Base-by-base conservation (phyloP, 352 stramenopile genomes). In the Globisporangium splendens region DNA sequence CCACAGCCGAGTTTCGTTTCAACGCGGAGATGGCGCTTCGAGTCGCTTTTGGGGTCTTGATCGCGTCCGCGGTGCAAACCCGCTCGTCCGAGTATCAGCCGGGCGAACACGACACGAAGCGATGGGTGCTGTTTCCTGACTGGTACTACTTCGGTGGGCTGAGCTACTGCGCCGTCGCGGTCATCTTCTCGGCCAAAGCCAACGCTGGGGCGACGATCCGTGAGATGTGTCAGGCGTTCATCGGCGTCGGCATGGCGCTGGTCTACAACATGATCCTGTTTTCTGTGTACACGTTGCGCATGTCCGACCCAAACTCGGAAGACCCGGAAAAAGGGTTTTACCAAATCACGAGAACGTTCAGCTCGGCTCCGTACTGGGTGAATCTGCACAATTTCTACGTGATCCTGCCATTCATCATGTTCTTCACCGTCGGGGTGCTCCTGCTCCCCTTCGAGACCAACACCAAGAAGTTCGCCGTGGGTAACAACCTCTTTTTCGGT, bases 241-340 rank as follows among this genome's bases (percentile, higher is more conserved):
- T 68, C 14, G 72, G 72, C 46, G 70, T 79, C 31, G 68, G 77
- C 24, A 61, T 82, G 28, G 79, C 79, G 46, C 63, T 89, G 11
- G 22, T 89, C 17, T 89, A 84, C 72, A 87, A 87, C 59, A 79
- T 83, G 43, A 65, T 75, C 28, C 42, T 89, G 8, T 89, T 87
- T 39, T 57, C 69, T n/a, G 56, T 62, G 46, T 71, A 75, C 56
- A 21, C 69, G 8, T 49, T 82, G 15, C 62, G 63, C 21, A 59
- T 63, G 31, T 79, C 75, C 13, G 59, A 83, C 3, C 56, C 55
- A 6, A 65, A 53, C 10, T 49, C 56, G 1, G 17, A 22, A 1
- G 35, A 70, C 0, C 58, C 64, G 3, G 59, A 63, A 48, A 62
- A 73, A 8, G 72, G 74, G 4, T 84, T 80, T 51, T 69, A 68